Base-by-base conservation (phyloP, 139 green algal genomes). In the Micractinium sp. region DNA sequence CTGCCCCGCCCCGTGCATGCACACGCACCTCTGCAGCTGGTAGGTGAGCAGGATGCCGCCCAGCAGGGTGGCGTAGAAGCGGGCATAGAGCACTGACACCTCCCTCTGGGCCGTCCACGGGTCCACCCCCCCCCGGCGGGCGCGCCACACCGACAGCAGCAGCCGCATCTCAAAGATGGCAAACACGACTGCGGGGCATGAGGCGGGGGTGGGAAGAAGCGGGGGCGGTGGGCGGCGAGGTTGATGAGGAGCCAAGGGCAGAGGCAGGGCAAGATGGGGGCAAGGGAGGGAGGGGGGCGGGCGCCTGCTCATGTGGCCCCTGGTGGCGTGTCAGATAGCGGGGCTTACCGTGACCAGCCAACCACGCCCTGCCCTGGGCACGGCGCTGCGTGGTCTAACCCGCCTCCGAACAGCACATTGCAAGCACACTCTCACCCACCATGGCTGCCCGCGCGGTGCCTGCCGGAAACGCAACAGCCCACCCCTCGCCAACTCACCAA, bases 121-220 rank as follows among this genome's bases (percentile, higher is more conserved):
- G 74, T 97, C 94, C 15, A 90, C 36, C 18, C 81, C 41, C 36
- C 86, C 90, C 25, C 93, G 91, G 14, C 94, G 89, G 13, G 96
- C 95, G 25, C 94, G 93, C 96, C 96, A 98, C n/a, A 96, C 93
- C 31, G 92, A 69, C 74, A 98, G 90, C 86, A 98, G 93, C 85
- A 94, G 95, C 16, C 94, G 93, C 94, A 98, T 98, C 88, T 98
- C 96, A 79, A 98, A 97, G 27, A 98, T 94, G 25, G 94, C 95
- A 91, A 98, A 98, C 19, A 97, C 93, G 56, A 97, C 89, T 81
- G 98, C 97, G 87, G 97, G 83, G 63, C 0, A 16, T 3, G 77
- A 13, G 77, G 23, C 20, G 15, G 22, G 77, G 38, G 25, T 23
- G n/a, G 18, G 22, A 36, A n/a, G n/a, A n/a, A n/a, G n/a, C n/a